Percentiles rank a stretch among this genome's conserved stretches.
Conservation (phyloP, 2,329 filamentous ascomycete genomes). For the Ascochyta clinopodiicola region DNA sequence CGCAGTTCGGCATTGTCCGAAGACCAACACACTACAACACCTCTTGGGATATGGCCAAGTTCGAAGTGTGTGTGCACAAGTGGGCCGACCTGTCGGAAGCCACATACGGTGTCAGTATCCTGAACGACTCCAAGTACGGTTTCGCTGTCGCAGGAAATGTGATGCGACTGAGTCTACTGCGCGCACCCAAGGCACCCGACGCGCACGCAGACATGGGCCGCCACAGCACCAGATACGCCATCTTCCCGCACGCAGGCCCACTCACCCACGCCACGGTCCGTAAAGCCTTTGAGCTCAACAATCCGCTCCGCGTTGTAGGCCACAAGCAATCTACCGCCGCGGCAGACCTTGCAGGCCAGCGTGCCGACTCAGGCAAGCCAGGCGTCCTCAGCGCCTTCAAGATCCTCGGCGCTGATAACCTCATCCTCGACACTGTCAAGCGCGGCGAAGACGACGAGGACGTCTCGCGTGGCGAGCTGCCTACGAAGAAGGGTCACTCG, state of each 20-base stretch:
- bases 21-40: conserved; percentile 98
- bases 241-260: conserved; percentile 80
- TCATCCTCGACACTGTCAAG: conserved; percentile 90
- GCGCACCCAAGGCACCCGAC: conserved; percentile 90
- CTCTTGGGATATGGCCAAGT: conserved; percentile 96
- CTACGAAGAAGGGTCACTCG: conserved; percentile 72
- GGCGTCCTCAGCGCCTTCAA: conserved; percentile 65
- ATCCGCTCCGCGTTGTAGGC: conserved; percentile 68
- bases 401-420: conserved; percentile 67
- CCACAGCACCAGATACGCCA: conserved; percentile 87
- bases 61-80: conserved; percentile 95
- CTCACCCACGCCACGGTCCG: conserved; percentile 77
- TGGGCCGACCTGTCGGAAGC: conserved; percentile 90
- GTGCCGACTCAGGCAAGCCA: conserved; percentile 16
- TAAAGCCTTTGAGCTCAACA: conserved; percentile 90
- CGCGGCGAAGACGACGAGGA: conserved; percentile 69
- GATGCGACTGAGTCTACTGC: conserved; percentile 87
- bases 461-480: conserved; percentile 62
- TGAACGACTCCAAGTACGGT: conserved; percentile 96
- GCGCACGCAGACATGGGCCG: conserved; percentile 92
- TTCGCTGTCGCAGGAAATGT: conserved; percentile 88
- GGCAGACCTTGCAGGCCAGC: not conserved
- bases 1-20: conserved; percentile 86
- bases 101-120: conserved; percentile 86
- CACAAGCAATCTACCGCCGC: conserved; percentile 42